Percentiles rank a stretch among this genome's conserved stretches.
These are phyloP conservation scores for Abelmoschus esculentus DNA, from an alignment of 345 rosid species.

Conservation along the genomic window DNA sequence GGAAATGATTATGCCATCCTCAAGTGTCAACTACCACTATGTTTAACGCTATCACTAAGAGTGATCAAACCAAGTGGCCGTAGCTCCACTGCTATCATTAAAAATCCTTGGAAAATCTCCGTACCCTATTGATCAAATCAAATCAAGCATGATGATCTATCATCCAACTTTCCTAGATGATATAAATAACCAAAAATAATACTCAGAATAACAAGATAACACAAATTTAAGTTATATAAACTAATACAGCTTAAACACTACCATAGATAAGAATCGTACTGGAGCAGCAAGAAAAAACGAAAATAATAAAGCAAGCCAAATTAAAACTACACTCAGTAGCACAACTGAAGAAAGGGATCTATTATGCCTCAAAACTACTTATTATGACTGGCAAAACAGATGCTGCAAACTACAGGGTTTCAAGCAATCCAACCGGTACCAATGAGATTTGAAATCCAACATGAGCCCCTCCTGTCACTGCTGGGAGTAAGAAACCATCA, in stretches of 20 bases:
- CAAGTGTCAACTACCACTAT: slow-evolving; percentile 57
- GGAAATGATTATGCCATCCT: slow-evolving; percentile 59
- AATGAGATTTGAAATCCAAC: slow-evolving; percentile 30
- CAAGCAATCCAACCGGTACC: slow-evolving; percentile 72
- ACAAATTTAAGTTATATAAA: slow-evolving; percentile 22
- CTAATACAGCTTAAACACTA: slow-evolving; percentile 40
- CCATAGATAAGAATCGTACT: slow-evolving; percentile 26
- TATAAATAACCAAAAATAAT: too few species aligned
- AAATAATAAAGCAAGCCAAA: slow-evolving; percentile 57
- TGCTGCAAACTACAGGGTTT: slow-evolving; percentile 49
- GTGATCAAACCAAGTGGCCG: slow-evolving; percentile 29
- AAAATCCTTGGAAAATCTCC: slow-evolving; percentile 26
- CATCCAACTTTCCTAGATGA: neutral
- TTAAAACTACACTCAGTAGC: slow-evolving; percentile 52
- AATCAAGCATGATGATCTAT: slow-evolving; percentile 25
- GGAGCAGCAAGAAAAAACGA: slow-evolving; percentile 42
- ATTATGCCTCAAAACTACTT: slow-evolving; percentile 55
- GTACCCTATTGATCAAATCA: slow-evolving; percentile 24
- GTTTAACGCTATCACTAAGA: slow-evolving; percentile 45
- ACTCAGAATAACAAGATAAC: slow-evolving; percentile 15
- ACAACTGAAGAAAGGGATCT: slow-evolving; percentile 48
- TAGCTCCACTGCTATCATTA: slow-evolving; percentile 33
- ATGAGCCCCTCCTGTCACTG: slow-evolving; percentile 26
- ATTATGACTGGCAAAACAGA: slow-evolving; percentile 61
- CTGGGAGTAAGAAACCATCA: slow-evolving; percentile 19